Percentiles rank a stretch among this genome's conserved stretches.
Conservation (phyloP, 108 stramenopile species). For the Fistulifera pelliculosa region DNA sequence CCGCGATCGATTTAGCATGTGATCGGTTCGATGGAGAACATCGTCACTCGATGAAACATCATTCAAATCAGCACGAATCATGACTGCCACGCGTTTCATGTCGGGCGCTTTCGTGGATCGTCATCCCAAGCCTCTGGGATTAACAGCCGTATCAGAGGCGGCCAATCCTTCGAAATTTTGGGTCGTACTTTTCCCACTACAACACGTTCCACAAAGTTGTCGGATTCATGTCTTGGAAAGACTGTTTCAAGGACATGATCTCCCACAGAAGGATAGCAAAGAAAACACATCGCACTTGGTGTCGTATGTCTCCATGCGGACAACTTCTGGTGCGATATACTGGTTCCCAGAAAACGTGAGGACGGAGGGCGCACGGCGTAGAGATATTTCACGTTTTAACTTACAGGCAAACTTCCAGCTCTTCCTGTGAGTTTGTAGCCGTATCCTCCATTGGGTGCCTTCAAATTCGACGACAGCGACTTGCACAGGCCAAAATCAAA, state of each 20-base stretch:
- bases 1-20: slow-evolving; percentile 25
- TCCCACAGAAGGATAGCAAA: slow-evolving; percentile 64
- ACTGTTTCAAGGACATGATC: slow-evolving; percentile 19
- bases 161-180: slow-evolving; percentile 10
- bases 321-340: slow-evolving; percentile 58
- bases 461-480: slow-evolving; percentile 12
- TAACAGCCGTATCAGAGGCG: slow-evolving; percentile 18
- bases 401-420: slow-evolving; percentile 25
- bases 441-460: slow-evolving; percentile 14
- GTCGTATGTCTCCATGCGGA: slow-evolving; percentile 41
- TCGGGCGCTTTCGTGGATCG: slow-evolving; percentile 24
- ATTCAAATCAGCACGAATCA: slow-evolving; percentile 30
- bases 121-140: slow-evolving; percentile 29
- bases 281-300: slow-evolving; percentile 57
- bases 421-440: slow-evolving; percentile 25
- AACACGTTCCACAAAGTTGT: slow-evolving; percentile 17
- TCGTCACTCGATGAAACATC: slow-evolving; percentile 12
- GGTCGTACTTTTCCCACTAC: slow-evolving; percentile 11
- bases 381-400: no score
- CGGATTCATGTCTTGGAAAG: slow-evolving; percentile 15
- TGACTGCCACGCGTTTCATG: slow-evolving; percentile 23
- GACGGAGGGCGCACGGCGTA: no score
- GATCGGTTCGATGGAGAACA: slow-evolving; percentile 20
- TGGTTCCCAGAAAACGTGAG: neutral
- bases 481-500: slow-evolving; percentile 45